Conservation (phyloP, 345 rosid genomes). For the Eucalyptus globulus region DNA sequence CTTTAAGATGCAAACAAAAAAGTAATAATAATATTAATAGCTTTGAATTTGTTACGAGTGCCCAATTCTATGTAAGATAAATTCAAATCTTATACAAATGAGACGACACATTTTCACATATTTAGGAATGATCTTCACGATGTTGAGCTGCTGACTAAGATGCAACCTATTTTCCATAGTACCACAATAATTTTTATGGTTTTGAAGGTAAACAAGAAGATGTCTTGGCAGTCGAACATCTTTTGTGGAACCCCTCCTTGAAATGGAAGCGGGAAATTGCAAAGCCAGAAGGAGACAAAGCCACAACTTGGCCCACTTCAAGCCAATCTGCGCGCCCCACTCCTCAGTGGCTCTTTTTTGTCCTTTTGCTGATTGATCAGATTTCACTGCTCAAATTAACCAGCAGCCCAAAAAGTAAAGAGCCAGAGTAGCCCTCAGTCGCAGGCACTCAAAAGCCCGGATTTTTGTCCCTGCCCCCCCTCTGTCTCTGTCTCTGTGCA, state of each 20-base stretch:
- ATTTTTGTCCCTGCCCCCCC: neutral
- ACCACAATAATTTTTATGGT: neutral
- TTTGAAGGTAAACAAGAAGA: neutral
- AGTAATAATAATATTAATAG: neutral
- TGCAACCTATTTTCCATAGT: neutral
- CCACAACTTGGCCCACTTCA: neutral
- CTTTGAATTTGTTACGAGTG: accelerated
- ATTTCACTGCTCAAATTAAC: neutral
- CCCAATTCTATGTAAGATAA: accelerated
- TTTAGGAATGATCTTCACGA: neutral
- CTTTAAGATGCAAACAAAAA: neutral
- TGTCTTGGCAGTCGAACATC: neutral
- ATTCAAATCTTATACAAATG: neutral
- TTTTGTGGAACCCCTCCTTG: too few relatives aligned
- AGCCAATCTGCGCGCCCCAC: neutral
- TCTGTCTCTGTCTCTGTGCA: neutral
- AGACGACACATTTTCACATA: neutral
- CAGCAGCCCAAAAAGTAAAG: neutral
- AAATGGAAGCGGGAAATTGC: neutral
- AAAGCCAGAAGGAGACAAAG: neutral
- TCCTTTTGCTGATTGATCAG: neutral
- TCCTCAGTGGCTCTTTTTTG: neutral
- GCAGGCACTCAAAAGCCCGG: neutral
- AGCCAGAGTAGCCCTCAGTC: neutral
- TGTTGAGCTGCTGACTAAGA: neutral